Evolutionary conservation across 495 filamentous ascomycete genomes (phyloP).

Genomic region (Sphaerosporella brunnea): DNA sequence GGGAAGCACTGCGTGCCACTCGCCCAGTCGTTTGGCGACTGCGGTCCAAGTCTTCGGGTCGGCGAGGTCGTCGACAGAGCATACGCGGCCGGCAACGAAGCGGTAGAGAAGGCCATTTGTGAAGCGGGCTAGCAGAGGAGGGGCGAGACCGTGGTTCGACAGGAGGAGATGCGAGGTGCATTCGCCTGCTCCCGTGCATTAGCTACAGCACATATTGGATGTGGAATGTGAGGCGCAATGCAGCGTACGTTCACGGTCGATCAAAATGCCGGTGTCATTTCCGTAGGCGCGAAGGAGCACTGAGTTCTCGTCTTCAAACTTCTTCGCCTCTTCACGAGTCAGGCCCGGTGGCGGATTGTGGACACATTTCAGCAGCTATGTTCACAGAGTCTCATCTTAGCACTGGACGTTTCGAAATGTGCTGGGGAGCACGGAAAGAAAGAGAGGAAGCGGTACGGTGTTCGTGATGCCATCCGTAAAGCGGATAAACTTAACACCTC

Average conservation of each 20-base stretch:
- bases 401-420: too few relatives aligned
- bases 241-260: slow-evolving; percentile 76
- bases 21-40: slow-evolving; percentile 61
- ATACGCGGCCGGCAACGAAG: slow-evolving; percentile 65
- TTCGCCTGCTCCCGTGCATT: slow-evolving; percentile 37
- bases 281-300: slow-evolving; percentile 88
- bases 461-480: slow-evolving; percentile 99
- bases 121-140: slow-evolving; percentile 77
- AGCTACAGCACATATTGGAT: too few relatives aligned
- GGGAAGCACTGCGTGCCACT: slow-evolving; percentile 84
- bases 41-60: slow-evolving; percentile 55
- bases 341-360: slow-evolving; percentile 57
- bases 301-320: slow-evolving; percentile 55
- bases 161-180: slow-evolving; percentile 49
- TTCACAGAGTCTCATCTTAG: not conserved
- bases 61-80: slow-evolving; percentile 60
- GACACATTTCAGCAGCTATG: slow-evolving; percentile 63
- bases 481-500: slow-evolving; percentile 62
- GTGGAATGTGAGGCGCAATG: slow-evolving; percentile 9
- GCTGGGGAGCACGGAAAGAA: too few relatives aligned
- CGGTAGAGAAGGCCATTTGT: slow-evolving; percentile 90
- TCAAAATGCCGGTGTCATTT: slow-evolving; percentile 81
- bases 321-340: slow-evolving; percentile 10
- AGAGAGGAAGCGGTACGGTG: slow-evolving; percentile 44
- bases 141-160: slow-evolving; percentile 62